phyloP scores from a whole-genome alignment of 768 basidiomycete species.

The Mycena maculata region DNA sequence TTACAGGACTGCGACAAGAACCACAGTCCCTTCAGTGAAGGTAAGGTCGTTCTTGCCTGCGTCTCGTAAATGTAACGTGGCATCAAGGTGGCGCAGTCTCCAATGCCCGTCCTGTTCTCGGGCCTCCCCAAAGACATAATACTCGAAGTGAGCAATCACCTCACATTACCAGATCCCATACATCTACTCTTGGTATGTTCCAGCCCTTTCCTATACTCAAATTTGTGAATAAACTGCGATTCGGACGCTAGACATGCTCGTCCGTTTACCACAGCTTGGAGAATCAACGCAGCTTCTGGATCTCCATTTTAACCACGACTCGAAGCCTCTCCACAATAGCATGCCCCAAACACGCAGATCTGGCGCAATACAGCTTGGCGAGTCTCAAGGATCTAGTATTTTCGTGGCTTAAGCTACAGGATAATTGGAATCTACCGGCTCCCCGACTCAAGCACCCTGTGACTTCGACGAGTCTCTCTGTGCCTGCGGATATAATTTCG shows the following conservation, averaged over 20 bases:
- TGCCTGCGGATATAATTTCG: conserved; percentile 10
- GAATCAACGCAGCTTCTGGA: conserved; percentile 23
- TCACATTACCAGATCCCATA: conserved; percentile 17
- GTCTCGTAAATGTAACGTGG: too few species aligned
- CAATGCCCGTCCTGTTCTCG: conserved; percentile 10
- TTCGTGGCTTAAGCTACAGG: conserved; percentile 16
- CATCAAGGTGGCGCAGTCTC: too few species aligned
- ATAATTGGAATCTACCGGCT: conserved; percentile 18
- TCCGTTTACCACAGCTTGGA: conserved; percentile 10
- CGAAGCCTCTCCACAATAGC: conserved; percentile 14
- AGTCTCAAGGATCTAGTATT: conserved; percentile 13
- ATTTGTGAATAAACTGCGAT: too few species aligned
- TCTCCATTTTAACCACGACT: conserved; percentile 11
- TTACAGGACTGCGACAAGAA: too few species aligned
- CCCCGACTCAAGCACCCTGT: conserved; percentile 12
- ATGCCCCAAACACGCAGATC: conserved; percentile 14
- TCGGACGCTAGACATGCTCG: conserved; percentile 17
- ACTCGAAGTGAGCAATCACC: neutral
- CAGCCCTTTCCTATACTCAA: neutral
- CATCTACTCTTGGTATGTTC: conserved; percentile 19
- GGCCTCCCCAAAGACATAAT: conserved; percentile 21
- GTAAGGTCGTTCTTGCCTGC: too few species aligned
- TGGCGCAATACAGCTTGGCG: conserved; percentile 17
- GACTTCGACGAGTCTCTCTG: neutral
- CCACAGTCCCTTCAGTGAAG: too few species aligned